phyloP scores from a whole-genome alignment of 306 rosid species.

The Hylodesmum podocarpum region DNA sequence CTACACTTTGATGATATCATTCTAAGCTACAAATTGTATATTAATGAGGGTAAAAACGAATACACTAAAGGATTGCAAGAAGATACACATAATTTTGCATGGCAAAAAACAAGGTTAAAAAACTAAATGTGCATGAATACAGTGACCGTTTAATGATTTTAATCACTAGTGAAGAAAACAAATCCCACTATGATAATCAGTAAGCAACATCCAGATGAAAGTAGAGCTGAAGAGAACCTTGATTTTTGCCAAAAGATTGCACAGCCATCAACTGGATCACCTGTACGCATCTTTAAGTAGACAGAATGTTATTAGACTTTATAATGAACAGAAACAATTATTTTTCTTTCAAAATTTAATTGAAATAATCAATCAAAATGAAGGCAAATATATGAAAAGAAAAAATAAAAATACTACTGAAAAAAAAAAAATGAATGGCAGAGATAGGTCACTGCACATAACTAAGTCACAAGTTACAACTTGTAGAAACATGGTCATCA shows the following conservation, averaged over 20 bases:
- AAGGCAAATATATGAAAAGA: not conserved
- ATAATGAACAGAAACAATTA: not conserved
- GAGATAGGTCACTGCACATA: not conserved
- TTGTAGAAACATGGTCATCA: not conserved
- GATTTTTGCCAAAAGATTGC: conserved; percentile 90
- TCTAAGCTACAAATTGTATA: not conserved
- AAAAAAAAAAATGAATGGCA: too few species aligned
- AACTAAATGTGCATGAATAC: not conserved
- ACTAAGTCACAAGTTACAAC: conserved; percentile 13
- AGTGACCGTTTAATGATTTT: not conserved
- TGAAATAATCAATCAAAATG: conserved; percentile 13
- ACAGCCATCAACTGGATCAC: conserved; percentile 84
- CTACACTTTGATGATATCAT: conserved; percentile 8
- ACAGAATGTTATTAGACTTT: conserved; percentile 45
- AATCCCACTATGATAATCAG: conserved; percentile 21
- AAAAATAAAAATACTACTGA: not conserved
- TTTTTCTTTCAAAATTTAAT: conserved; percentile 7
- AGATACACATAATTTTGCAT: not conserved
- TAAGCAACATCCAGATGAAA: conserved; percentile 22
- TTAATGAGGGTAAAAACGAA: not conserved
- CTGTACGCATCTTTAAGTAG: conserved; percentile 83
- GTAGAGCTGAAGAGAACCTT: conserved; percentile 52
- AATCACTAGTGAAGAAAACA: not conserved
- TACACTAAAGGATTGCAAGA: not conserved
- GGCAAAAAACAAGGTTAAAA: not conserved